phyloP scores from a whole-genome alignment of 2,329 filamentous ascomycete species.

The Cladosporium sp. region DNA sequence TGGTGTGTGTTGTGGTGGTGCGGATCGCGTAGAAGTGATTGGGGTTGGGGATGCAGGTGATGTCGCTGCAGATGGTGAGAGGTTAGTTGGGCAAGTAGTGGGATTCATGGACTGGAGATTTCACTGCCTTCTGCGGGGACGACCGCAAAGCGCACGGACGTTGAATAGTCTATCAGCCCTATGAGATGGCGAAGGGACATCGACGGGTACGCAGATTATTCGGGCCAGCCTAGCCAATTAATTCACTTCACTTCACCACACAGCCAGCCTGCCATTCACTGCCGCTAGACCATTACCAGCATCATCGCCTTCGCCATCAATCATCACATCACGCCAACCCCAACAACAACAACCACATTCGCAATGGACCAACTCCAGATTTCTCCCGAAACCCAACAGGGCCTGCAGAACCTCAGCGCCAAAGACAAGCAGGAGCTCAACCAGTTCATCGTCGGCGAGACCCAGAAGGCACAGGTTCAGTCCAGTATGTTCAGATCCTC shows the following conservation, averaged over 20 bases:
- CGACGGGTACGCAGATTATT: background rate
- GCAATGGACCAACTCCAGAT: constrained; percentile 33
- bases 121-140: background rate
- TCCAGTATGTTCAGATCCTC: constrained; percentile 33
- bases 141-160: background rate
- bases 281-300: background rate
- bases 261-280: background rate
- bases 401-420: constrained; percentile 31
- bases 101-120: background rate
- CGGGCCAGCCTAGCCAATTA: background rate
- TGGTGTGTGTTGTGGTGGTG: constrained; percentile 2
- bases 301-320: background rate
- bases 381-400: constrained; percentile 28
- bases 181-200: background rate
- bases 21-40: background rate
- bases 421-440: constrained; percentile 74
- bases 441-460: constrained; percentile 80
- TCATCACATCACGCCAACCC: background rate
- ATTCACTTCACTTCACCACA: constrained; percentile 11
- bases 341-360: background rate
- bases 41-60: constrained; percentile 4
- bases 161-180: constrained; percentile 8
- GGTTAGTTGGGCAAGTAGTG: constrained; percentile 2
- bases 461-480: constrained; percentile 76
- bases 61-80: constrained; percentile 7